phyloP scores from a whole-genome alignment of 2,329 filamentous ascomycete species.

The Alternaria dauci region DNA sequence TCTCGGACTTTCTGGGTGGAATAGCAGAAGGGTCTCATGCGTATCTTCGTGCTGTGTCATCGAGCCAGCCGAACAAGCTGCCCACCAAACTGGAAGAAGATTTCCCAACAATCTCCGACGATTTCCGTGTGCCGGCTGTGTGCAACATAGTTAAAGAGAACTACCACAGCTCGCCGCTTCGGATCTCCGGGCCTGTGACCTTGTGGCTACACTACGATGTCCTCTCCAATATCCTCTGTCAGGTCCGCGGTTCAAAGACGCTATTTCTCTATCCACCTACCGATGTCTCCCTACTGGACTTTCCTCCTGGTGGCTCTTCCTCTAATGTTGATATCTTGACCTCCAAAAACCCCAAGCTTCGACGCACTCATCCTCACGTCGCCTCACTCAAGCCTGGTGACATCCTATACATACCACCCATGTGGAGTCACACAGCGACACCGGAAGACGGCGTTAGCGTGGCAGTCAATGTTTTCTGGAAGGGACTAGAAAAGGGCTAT shows the following conservation, averaged over 20 bases:
- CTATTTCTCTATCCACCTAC: constrained; percentile 80
- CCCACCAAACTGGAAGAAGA: constrained; percentile 76
- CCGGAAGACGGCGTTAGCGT: constrained; percentile 66
- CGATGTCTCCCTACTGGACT: constrained; percentile 73
- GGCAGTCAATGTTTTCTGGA: constrained; percentile 91
- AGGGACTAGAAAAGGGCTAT: constrained; percentile 72
- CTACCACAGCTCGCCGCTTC: constrained; percentile 78
- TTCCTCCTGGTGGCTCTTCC: constrained; percentile 80
- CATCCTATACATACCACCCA: constrained; percentile 78
- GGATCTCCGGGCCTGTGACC: constrained; percentile 79
- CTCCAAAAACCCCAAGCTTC: constrained; percentile 30
- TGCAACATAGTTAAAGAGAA: constrained; percentile 61
- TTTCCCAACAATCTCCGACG: constrained; percentile 72
- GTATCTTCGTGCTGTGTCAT: constrained; percentile 82
- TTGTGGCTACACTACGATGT: constrained; percentile 96
- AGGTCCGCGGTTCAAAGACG: constrained; percentile 76
- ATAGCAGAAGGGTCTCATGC: constrained; percentile 66
- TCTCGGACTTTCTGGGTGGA: constrained; percentile 71
- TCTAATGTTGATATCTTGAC: constrained; percentile 77
- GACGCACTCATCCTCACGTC: constrained; percentile 68
- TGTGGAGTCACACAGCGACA: constrained; percentile 82
- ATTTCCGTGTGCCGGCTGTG: constrained; percentile 71
- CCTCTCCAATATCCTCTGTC: constrained; percentile 86
- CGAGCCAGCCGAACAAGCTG: constrained; percentile 70
- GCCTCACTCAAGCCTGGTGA: constrained; percentile 74